These are phyloP conservation scores for Chaetomium cochliodes DNA, from an alignment of 495 filamentous ascomycete species.

Conservation along the genomic window DNA sequence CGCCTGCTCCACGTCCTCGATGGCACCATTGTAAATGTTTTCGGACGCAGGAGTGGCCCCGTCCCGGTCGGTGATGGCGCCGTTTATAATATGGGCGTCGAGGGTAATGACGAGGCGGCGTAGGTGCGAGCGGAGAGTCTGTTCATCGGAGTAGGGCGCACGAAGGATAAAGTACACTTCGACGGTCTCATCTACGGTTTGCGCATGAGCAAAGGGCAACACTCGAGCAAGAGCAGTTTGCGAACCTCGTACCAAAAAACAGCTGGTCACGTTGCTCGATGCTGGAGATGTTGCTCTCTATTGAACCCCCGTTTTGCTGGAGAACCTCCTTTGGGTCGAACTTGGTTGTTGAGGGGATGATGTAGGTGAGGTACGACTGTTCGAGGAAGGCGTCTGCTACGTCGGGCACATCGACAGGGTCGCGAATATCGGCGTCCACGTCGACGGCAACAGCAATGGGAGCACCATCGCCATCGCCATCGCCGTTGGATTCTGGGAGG, in stretches of 20 bases:
- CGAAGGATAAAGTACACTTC: conserved; percentile 69
- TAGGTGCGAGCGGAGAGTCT: conserved; percentile 58
- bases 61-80: conserved; percentile 45
- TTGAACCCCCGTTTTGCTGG: conserved; percentile 41
- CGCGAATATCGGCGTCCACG: neutral
- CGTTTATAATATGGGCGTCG: conserved; percentile 69
- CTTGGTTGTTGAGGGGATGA: conserved; percentile 69
- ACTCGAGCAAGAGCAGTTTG: conserved; percentile 34
- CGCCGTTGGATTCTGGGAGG: neutral
- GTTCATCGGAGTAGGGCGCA: conserved; percentile 61
- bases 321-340: conserved; percentile 64
- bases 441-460: too few relatives aligned
- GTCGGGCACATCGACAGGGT: conserved; percentile 15
- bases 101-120: conserved; percentile 63
- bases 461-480: neutral
- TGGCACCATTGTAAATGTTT: conserved; percentile 60
- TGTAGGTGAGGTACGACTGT: conserved; percentile 69
- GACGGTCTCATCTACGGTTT: conserved; percentile 73
- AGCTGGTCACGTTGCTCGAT: conserved; percentile 53
- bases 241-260: conserved; percentile 64
- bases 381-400: conserved; percentile 61
- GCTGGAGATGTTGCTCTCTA: conserved; percentile 43
- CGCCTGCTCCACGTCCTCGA: conserved; percentile 61
- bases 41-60: conserved; percentile 57
- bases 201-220: conserved; percentile 60